These are phyloP conservation scores for Penicillium nucicola DNA, from an alignment of 495 filamentous ascomycete species.

Conservation along the genomic window DNA sequence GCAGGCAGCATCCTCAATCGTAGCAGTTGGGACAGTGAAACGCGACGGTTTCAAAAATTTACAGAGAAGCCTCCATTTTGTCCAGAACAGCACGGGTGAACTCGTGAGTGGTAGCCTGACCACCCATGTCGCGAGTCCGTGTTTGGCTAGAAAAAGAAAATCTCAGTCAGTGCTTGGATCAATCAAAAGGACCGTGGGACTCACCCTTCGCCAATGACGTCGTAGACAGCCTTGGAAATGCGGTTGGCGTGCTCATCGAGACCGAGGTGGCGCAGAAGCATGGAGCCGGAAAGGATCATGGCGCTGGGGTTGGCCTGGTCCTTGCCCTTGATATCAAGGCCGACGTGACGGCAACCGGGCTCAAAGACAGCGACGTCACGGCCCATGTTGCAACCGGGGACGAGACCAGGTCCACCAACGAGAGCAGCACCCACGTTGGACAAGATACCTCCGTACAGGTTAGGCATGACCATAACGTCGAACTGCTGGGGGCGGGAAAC, in stretches of 20 bases:
- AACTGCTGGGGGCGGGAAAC: constrained; percentile 95
- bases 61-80: constrained; percentile 76
- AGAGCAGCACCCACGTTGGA: constrained; percentile 98
- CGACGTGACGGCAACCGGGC: constrained; percentile 97
- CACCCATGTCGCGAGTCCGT: constrained; percentile 94
- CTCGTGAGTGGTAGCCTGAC: constrained; percentile 81
- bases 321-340: constrained; percentile 98
- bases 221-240: constrained; percentile 95
- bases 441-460: constrained; percentile 96
- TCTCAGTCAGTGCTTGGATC: constrained; percentile 14
- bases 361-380: constrained; percentile 98
- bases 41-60: constrained; percentile 20
- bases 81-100: constrained; percentile 91
- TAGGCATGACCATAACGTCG: constrained; percentile 99
- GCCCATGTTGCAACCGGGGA: constrained; percentile 99
- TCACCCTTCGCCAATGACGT: constrained; percentile 92
- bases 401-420: constrained; percentile 96
- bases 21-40: constrained; percentile 18
- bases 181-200: constrained; percentile 27
- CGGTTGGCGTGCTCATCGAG: constrained; percentile 97
- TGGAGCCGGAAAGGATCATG: constrained; percentile 88
- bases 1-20: constrained; percentile 16
- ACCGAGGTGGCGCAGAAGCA: constrained; percentile 94
- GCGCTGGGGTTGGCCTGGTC: constrained; percentile 98
- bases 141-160: constrained; percentile 54